phyloP scores from a whole-genome alignment of 257 asterid species.

The Solanum corneliomulleri region DNA sequence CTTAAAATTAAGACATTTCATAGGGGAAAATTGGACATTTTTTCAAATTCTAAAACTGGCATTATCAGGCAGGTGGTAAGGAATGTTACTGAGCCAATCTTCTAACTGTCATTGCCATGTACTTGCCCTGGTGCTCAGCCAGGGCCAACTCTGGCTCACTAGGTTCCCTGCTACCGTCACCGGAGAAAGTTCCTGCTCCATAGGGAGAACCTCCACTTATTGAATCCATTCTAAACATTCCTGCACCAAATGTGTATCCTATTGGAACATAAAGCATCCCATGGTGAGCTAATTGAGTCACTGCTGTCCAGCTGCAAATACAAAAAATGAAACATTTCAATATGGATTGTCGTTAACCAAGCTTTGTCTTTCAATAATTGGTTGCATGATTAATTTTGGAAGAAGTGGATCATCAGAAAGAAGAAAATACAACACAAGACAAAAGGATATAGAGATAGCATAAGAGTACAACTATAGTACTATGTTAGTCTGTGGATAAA shows the following conservation, averaged over 20 bases:
- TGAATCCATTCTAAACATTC: slow-evolving; percentile 71
- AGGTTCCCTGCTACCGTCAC: slow-evolving; percentile 29
- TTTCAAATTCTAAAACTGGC: background rate
- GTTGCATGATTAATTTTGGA: background rate
- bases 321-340: background rate
- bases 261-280: slow-evolving; percentile 85
- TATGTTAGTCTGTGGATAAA: background rate
- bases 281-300: slow-evolving; percentile 78
- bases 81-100: background rate
- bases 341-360: background rate
- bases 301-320: slow-evolving; percentile 61
- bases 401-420: background rate
- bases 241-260: slow-evolving; percentile 84
- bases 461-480: background rate
- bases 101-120: slow-evolving; percentile 29
- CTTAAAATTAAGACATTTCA: background rate
- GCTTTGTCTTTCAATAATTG: background rate
- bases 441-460: background rate
- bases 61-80: background rate
- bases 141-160: slow-evolving; percentile 31
- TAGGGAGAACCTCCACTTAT: slow-evolving; percentile 51
- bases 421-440: background rate
- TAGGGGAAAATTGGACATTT: background rate
- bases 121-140: slow-evolving; percentile 49
- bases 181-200: slow-evolving; percentile 44